These are phyloP conservation scores for Geotrichum fermentans DNA, from an alignment of 1,139 yeast species.

Conservation along the genomic window DNA sequence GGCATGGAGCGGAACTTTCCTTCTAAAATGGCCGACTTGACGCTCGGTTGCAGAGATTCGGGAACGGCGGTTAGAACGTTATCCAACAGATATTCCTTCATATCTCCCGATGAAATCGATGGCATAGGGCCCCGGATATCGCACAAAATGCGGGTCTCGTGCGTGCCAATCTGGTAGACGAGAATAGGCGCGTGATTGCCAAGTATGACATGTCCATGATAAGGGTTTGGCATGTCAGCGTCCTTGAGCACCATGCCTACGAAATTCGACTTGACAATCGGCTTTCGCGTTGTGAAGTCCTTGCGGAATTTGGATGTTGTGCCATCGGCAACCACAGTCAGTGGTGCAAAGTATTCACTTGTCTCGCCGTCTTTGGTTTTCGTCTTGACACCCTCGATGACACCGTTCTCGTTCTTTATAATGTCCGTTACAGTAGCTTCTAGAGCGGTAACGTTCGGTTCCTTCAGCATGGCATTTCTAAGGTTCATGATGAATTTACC, in stretches of 20 bases:
- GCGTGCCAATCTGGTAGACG: constrained; percentile 78
- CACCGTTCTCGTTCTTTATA: constrained; percentile 47
- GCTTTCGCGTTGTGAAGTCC: constrained; percentile 55
- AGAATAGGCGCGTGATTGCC: constrained; percentile 84
- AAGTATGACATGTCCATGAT: constrained; percentile 85
- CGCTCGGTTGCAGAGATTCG: constrained; percentile 56
- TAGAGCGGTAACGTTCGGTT: constrained; percentile 59
- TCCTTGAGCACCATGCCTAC: constrained; percentile 73
- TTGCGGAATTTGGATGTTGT: constrained; percentile 89
- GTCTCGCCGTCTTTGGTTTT: constrained; percentile 17
- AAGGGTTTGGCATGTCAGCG: constrained; percentile 64
- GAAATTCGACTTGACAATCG: constrained; percentile 74
- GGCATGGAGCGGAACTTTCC: constrained; percentile 78
- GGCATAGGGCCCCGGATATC: constrained; percentile 84
- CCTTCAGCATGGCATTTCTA: constrained; percentile 62
- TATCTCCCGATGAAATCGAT: constrained; percentile 52
- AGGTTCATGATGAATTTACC: constrained; percentile 80
- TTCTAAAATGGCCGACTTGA: constrained; percentile 50
- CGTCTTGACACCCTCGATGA: constrained; percentile 63
- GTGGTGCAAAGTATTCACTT: constrained; percentile 47
- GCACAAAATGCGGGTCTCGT: constrained; percentile 82
- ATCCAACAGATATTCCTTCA: constrained; percentile 54
- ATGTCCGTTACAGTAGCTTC: constrained; percentile 77
- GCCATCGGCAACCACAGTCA: constrained; percentile 86
- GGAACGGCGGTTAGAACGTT: constrained; percentile 72